A percentile compares a stretch with the other conserved stretches of the same genome.
These are phyloP conservation scores for Rhododendron ferrugineum DNA, from an alignment of 148 eudicot species.

Conservation along the genomic window DNA sequence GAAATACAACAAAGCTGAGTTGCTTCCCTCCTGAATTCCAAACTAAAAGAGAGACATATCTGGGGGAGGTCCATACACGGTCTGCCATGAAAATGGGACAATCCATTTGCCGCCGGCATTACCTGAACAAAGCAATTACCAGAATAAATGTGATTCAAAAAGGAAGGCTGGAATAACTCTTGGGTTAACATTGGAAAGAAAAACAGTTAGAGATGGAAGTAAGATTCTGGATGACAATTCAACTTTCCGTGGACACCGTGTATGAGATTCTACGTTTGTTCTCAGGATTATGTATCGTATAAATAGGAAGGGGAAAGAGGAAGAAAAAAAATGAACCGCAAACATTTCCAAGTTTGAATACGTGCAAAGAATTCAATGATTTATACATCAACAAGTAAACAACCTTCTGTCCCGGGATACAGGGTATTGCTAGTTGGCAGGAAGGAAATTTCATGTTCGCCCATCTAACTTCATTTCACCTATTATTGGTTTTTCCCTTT, in stretches of 20 bases:
- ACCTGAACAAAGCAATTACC: constrained; percentile 30
- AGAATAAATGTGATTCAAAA: background rate
- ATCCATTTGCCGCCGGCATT: constrained; percentile 65
- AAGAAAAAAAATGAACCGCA: background rate
- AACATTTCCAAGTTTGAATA: background rate
- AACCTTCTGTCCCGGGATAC: background rate
- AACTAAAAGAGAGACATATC: constrained; percentile 70
- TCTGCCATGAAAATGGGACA: constrained; percentile 91
- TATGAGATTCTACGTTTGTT: background rate
- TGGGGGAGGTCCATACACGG: constrained; percentile 94
- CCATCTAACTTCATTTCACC: background rate
- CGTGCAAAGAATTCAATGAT: background rate
- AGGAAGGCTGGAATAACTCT: background rate
- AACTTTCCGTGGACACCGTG: background rate
- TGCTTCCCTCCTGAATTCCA: background rate
- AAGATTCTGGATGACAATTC: background rate
- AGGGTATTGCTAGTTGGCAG: background rate
- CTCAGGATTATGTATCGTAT: background rate
- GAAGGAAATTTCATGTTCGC: background rate
- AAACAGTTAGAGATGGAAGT: background rate
- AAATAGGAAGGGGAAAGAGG: background rate
- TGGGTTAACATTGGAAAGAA: background rate
- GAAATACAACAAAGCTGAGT: background rate
- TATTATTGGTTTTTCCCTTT: background rate
- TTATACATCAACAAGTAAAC: too few species aligned